phyloP scores from a whole-genome alignment of 139 green algal genomes.

The Coelastrella sp. region DNA sequence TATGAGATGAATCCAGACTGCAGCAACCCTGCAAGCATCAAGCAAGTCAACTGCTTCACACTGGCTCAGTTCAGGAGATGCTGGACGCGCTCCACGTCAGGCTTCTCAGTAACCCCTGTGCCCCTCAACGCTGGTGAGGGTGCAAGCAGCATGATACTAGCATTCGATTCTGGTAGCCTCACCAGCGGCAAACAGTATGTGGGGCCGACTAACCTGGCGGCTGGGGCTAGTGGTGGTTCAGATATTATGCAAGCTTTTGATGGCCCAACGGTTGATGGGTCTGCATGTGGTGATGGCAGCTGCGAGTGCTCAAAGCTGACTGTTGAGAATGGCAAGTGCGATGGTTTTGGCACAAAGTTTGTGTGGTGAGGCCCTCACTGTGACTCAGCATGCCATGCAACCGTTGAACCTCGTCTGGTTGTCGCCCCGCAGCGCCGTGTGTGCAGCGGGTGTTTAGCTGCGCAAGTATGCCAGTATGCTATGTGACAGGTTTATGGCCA shows the following conservation, averaged over 20 bases:
- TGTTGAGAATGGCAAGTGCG: not conserved
- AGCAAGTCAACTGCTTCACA: not conserved
- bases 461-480: too few species aligned
- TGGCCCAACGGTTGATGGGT: not conserved
- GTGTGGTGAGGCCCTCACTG: not conserved
- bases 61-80: not conserved
- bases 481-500: too few species aligned
- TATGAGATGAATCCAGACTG: not conserved
- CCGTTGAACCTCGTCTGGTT: too few species aligned
- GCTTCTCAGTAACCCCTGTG: not conserved
- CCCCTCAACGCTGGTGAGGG: too few species aligned
- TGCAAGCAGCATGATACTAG: not conserved
- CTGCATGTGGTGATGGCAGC: not conserved
- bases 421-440: too few species aligned
- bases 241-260: not conserved
- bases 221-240: not conserved
- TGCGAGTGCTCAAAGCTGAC: not conserved
- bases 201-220: not conserved
- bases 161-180: not conserved
- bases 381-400: too few species aligned
- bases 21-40: not conserved
- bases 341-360: not conserved
- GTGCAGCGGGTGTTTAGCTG: too few species aligned
- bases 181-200: not conserved
- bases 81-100: not conserved